A percentile compares a stretch with the other conserved stretches of the same genome.
Conservation (phyloP, 2,329 filamentous ascomycete species). For the Xylaria hypoxylon region DNA sequence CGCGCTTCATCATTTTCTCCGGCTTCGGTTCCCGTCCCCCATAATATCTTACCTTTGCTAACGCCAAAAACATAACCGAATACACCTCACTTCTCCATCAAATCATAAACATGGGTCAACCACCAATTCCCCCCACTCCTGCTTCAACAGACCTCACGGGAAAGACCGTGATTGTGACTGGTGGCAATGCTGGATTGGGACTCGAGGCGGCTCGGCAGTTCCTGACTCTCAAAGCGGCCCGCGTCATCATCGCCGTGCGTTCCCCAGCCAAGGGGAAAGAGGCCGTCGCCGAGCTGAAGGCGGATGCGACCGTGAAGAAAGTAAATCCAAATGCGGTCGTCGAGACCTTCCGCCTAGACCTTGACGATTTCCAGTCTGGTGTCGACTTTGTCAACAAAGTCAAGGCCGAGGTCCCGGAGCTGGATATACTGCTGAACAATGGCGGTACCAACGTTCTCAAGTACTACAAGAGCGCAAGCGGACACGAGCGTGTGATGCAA, state of each 20-base stretch:
- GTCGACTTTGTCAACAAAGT: slow-evolving; percentile 19
- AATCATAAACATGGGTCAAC: slow-evolving; percentile 22
- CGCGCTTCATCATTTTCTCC: slow-evolving; percentile 7
- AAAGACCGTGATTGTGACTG: slow-evolving; percentile 28
- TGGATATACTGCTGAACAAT: slow-evolving; percentile 31
- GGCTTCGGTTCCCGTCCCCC: slow-evolving; percentile 6
- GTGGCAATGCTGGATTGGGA: slow-evolving; percentile 30
- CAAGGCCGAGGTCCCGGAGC: slow-evolving; percentile 25
- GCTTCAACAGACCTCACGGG: slow-evolving; percentile 22
- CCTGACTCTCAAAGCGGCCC: slow-evolving; percentile 24
- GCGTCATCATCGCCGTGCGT: slow-evolving; percentile 26
- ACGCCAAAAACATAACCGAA: slow-evolving; percentile 14
- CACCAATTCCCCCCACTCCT: slow-evolving; percentile 25
- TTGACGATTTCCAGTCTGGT: slow-evolving; percentile 28
- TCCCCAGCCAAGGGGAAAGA: slow-evolving; percentile 18
- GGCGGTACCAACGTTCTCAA: slow-evolving; percentile 21
- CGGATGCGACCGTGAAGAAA: slow-evolving; percentile 20
- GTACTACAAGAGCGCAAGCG: slow-evolving; percentile 17
- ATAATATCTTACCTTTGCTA: slow-evolving; percentile 9
- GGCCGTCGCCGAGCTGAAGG: slow-evolving; percentile 18
- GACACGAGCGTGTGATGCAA: slow-evolving; percentile 29
- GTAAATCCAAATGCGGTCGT: slow-evolving; percentile 19
- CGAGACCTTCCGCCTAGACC: slow-evolving; percentile 27
- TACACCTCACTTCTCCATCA: slow-evolving; percentile 15
- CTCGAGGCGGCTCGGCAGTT: slow-evolving; percentile 24